Evolutionary conservation across 2,329 filamentous ascomycete genomes (phyloP), one percentile per base, ranked within the genome.

Genomic region (Zymoseptoria tritici): DNA sequence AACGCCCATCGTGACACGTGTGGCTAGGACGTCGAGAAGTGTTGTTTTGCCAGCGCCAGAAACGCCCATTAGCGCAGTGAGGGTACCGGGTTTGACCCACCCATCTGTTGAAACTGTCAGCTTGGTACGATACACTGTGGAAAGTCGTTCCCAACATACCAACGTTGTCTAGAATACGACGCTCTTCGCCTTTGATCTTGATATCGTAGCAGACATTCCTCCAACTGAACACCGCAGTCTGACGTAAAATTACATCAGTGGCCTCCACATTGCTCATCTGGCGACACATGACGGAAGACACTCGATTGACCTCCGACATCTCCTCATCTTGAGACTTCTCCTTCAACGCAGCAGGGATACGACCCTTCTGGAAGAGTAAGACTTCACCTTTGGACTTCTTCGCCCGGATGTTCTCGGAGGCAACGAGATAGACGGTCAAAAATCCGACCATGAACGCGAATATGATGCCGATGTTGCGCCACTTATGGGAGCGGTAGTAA

Each of bases 1-100:
- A 19, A 96, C 87, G 75, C 92, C 92, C 85, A 94, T 93, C 0
- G 89, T 91, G 9, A 88, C 88, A 72, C 92, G 87, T 60, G 89
- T 89, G 52, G 92, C 92, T 64, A 97, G 80, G 42, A 90, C 89
- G 74, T 96, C 90, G 31, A 97, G 78, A 26, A 97, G 82, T 0
- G 92, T 96, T 0, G 92, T 97, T 75, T 97, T 97, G 60, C 92
- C 92, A n/a, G 92, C 92, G 66, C 92, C 91, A 31, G 88, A 91
- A 7, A 92, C 90, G 77, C 91, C 89, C 91, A 96, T 96, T 2
- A 96, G 80, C 49, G 90, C 91, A 11, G 91, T 96, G 57, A 96
- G 74, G 16, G 90, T 96, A 61, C 92, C 92, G 2, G 92, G 92
- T 75, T 95, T 94, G 61, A 97, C 91, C 89, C 90, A 97, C 42